These are phyloP conservation scores for Agaricus sinodeliciosus DNA, from an alignment of 768 basidiomycete genomes.

Conservation along the genomic window DNA sequence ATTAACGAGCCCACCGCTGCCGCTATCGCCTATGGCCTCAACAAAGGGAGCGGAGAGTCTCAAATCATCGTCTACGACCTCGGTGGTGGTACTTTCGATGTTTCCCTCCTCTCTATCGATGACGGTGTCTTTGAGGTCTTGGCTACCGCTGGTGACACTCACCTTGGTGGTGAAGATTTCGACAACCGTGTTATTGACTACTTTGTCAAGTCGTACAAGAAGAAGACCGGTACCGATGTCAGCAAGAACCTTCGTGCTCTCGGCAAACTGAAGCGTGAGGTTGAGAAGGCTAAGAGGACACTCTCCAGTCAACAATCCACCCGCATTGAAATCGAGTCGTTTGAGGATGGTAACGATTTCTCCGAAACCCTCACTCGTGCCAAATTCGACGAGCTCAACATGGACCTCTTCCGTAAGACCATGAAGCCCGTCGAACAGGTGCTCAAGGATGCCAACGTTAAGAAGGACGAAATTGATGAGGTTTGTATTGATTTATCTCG, in stretches of 20 bases:
- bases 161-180: conserved; percentile 95
- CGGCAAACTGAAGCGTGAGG: conserved; percentile 89
- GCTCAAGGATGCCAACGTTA: conserved; percentile 93
- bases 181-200: conserved; percentile 91
- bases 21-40: conserved; percentile 96
- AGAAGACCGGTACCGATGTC: conserved; percentile 85
- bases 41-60: conserved; percentile 91
- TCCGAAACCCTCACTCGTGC: conserved; percentile 95
- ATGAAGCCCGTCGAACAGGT: conserved; percentile 99
- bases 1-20: conserved; percentile 98
- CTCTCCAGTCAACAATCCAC: conserved; percentile 86
- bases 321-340: conserved; percentile 91
- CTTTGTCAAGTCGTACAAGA: conserved; percentile 86
- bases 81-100: conserved; percentile 98
- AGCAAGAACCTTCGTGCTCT: conserved; percentile 74
- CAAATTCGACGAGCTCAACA: conserved; percentile 98
- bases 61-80: conserved; percentile 98
- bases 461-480: conserved; percentile 96
- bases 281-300: conserved; percentile 94
- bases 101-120: conserved; percentile 91
- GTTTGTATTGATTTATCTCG: conserved; percentile 27
- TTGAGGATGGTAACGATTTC: conserved; percentile 95
- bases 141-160: conserved; percentile 90
- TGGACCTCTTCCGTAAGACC: conserved; percentile 98
- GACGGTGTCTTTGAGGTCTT: conserved; percentile 90